These are phyloP conservation scores for Fusarium tuaranense DNA, from an alignment of 2,329 filamentous ascomycete genomes.

Conservation along the genomic window DNA sequence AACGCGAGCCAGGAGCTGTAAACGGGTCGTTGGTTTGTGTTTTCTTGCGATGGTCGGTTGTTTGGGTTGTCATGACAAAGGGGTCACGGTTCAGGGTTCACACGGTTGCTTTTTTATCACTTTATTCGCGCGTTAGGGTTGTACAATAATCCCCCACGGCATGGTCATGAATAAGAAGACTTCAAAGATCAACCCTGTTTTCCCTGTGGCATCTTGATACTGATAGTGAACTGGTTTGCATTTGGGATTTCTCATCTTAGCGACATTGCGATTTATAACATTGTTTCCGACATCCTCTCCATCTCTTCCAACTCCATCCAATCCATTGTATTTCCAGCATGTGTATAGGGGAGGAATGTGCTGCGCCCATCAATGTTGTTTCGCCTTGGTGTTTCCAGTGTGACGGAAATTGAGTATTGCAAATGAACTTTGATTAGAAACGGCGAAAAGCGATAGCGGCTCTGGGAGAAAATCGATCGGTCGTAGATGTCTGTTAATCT, in stretches of 20 bases:
- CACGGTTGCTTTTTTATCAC: conserved; percentile 64
- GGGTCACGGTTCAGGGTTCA: conserved; percentile 84
- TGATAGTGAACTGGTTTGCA: neutral
- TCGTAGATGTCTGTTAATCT: neutral
- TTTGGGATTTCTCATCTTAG: neutral
- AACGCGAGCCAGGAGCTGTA: conserved; percentile 95
- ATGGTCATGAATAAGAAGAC: conserved; percentile 73
- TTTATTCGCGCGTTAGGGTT: conserved; percentile 69
- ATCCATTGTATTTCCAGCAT: neutral
- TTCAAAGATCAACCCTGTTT: conserved; percentile 52
- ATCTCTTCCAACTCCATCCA: neutral
- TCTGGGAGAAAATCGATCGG: neutral
- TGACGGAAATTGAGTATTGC: neutral
- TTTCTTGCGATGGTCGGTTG: conserved; percentile 69
- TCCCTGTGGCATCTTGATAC: neutral
- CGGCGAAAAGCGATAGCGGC: neutral
- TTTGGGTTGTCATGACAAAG: conserved; percentile 85
- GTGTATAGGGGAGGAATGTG: neutral
- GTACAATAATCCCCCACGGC: conserved; percentile 79
- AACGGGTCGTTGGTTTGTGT: conserved; percentile 61
- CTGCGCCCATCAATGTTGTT: neutral
- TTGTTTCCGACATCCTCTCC: neutral
- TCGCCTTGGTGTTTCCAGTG: neutral
- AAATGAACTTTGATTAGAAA: neutral
- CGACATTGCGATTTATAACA: neutral